Percentiles rank a stretch among this genome's conserved stretches.
Conservation (phyloP, 1,139 yeast species). For the Pichia sp. region DNA sequence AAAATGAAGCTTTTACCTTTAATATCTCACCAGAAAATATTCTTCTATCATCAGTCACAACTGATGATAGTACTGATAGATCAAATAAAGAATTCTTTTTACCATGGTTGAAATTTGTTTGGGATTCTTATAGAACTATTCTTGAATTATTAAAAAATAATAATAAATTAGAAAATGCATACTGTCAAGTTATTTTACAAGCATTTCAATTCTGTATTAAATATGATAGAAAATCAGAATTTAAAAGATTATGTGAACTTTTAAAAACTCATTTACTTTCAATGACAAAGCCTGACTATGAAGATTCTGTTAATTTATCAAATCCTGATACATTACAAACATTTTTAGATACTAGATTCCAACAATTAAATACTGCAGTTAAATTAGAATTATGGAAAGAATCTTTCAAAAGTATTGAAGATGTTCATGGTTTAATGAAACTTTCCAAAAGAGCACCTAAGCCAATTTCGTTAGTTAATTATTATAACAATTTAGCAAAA, state of each 20-base stretch:
- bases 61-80: constrained; percentile 86
- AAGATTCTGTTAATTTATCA: constrained; percentile 68
- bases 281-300: constrained; percentile 46
- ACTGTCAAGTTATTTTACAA: constrained; percentile 76
- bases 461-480: constrained; percentile 88
- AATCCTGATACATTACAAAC: constrained; percentile 92
- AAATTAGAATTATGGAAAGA: constrained; percentile 98
- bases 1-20: constrained; percentile 61
- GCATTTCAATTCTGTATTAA: constrained; percentile 90
- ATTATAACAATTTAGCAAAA: constrained; percentile 89
- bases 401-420: constrained; percentile 95
- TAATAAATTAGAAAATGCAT: constrained; percentile 81
- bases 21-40: constrained; percentile 88
- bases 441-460: constrained; percentile 86
- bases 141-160: constrained; percentile 90
- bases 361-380: constrained; percentile 86
- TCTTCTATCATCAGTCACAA: constrained; percentile 82
- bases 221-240: constrained; percentile 86
- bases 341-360: constrained; percentile 87
- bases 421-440: constrained; percentile 83
- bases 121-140: constrained; percentile 94
- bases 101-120: constrained; percentile 92
- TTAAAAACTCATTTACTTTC: constrained; percentile 85
- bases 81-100: constrained; percentile 92
- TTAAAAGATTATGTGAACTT: constrained; percentile 89